Percentiles rank a stretch among this genome's conserved stretches.
Conservation (phyloP, 768 basidiomycete genomes). For the Tricholomella constricta region DNA sequence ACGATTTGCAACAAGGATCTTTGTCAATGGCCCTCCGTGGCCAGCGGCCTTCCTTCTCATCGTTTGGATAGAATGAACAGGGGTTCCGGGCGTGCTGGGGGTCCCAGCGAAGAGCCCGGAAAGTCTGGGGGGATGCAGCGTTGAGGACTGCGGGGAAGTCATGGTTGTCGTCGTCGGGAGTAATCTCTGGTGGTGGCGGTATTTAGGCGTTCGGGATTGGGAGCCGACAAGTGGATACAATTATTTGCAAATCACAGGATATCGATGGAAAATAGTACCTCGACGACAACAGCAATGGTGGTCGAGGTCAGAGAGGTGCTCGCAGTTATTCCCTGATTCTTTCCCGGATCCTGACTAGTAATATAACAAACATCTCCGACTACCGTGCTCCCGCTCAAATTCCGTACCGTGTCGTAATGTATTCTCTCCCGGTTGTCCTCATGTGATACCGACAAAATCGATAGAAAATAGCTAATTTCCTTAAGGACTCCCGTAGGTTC, state of each 20-base stretch:
- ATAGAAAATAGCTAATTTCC: not conserved
- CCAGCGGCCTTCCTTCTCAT: conserved; percentile 91
- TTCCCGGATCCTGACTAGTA: not conserved
- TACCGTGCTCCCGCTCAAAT: conserved; percentile 18
- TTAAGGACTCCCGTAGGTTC: conserved; percentile 1
- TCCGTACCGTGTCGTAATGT: conserved; percentile 8
- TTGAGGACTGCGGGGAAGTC: conserved; percentile 39
- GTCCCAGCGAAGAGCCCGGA: conserved; percentile 71
- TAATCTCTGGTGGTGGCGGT: conserved; percentile 1
- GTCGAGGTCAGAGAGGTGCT: not conserved
- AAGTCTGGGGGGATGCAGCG: conserved; percentile 72
- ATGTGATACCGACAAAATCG: conserved; percentile 11
- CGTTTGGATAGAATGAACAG: conserved; percentile 87
- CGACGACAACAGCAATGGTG: not conserved
- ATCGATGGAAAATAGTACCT: conserved; percentile 7
- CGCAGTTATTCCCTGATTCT: not conserved
- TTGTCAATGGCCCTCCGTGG: conserved; percentile 87
- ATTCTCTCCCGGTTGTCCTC: conserved; percentile 1
- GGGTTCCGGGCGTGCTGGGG: conserved; percentile 80
- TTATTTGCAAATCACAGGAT: conserved; percentile 3
- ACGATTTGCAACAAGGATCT: conserved; percentile 90
- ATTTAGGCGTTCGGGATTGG: conserved; percentile 12
- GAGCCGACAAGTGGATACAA: conserved; percentile 10
- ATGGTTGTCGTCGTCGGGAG: conserved; percentile 38
- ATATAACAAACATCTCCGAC: not conserved